Base-by-base conservation (phyloP, 805 yeast species). In the Blastobotrys robertii region DNA sequence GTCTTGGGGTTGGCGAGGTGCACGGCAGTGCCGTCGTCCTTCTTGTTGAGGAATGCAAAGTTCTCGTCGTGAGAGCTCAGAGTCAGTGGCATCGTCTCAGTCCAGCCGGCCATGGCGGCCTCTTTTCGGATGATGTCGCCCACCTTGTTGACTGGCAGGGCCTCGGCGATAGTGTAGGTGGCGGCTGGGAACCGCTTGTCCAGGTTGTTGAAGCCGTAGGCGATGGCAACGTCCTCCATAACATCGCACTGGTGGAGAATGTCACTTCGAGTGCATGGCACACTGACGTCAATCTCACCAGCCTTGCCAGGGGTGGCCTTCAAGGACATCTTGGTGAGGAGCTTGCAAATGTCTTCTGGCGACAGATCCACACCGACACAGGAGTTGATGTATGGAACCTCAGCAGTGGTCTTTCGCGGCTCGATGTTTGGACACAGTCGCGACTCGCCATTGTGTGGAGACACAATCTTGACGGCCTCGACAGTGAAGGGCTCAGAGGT, bases 191-290 rank as follows among this genome's bases (percentile, higher is more conserved):
- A 85, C 41, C 92, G 79, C 66, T 81, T 85, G 50, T 74, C 75
- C 58, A 92, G 73, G 61, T 84, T 86, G 67, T 88, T 83, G 72
- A 82, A 92, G 45, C 98, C 99, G 60, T 86, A 92, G 28, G 86
- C 94, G 59, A 92, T 82, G 38, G 96, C 98, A 39, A 90, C 95
- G 64, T 92, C 99, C 66, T 92, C 99, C 94, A 92, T 84, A 52
- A 92, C 81, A 66, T 92, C 99, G 73, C 97, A 90, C 62, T 86
- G 94, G 65, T 92, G 99, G 57, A 92, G 72, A 49, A 92, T 76
- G 65, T 92, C 99, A 8, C 97, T 80, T 70, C 99, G 83, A 32
- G 98, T 92, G 57, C 85, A 81, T 50, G 99, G 99, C 46, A 92
- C 77, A 32, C 66, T 60, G 44, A 87, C 88, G 41, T 77, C 76